phyloP scores from a whole-genome alignment of 352 stramenopile species.

The Plasmopara viticola region DNA sequence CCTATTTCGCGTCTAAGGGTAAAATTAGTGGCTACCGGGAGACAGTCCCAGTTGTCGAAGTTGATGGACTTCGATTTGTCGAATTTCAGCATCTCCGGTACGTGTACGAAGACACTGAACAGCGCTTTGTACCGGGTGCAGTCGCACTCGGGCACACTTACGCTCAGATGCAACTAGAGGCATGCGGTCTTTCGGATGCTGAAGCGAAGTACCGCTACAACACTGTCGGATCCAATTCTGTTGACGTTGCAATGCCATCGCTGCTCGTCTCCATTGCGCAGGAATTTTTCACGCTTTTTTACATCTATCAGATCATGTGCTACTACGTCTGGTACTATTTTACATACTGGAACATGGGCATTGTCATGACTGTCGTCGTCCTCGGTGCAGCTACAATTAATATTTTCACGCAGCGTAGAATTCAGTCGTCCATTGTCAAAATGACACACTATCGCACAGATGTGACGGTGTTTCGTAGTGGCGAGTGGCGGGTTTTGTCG shows the following conservation, averaged over 20 bases:
- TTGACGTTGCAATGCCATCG: constrained; percentile 62
- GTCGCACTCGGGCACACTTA: constrained; percentile 40
- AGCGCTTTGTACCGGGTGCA: constrained; percentile 44
- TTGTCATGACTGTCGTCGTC: constrained; percentile 51
- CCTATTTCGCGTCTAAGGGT: constrained; percentile 34
- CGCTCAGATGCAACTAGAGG: constrained; percentile 39
- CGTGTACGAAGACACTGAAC: constrained; percentile 39
- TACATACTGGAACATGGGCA: constrained; percentile 56
- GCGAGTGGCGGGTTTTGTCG: constrained; percentile 37
- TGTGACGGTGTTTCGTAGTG: constrained; percentile 55
- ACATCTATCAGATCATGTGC: constrained; percentile 85
- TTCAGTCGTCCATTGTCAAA: constrained; percentile 41
- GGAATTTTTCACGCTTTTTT: constrained; percentile 69
- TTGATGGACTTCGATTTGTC: constrained; percentile 23
- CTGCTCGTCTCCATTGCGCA: constrained; percentile 40
- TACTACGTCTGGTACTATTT: constrained; percentile 76
- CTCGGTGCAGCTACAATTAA: constrained; percentile 44
- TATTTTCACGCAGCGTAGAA: constrained; percentile 60
- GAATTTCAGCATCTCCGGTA: constrained; percentile 64
- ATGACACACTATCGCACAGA: constrained; percentile 65
- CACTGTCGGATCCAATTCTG: constrained; percentile 53
- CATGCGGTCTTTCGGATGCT: constrained; percentile 30
- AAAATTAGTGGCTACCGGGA: constrained; percentile 43
- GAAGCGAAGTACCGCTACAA: constrained; percentile 36
- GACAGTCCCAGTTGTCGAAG: constrained; percentile 21